Conservation (phyloP, 139 green algal species). For the Micractinium sp. region DNA sequence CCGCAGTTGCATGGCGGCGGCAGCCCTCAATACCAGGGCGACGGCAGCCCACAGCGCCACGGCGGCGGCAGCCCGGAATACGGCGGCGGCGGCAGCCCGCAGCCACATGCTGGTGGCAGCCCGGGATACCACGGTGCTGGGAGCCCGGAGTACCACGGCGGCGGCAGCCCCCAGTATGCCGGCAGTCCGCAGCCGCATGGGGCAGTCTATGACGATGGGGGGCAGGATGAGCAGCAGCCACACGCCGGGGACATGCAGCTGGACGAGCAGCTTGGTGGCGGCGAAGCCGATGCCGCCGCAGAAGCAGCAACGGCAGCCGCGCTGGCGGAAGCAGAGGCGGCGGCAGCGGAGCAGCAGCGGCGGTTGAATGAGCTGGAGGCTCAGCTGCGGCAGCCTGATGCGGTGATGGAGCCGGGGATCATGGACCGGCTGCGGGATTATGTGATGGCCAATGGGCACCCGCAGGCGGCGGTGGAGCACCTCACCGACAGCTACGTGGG, state of each 20-base stretch:
- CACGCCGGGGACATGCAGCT: not conserved
- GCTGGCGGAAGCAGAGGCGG: not conserved
- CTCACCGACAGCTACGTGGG: constrained; percentile 74
- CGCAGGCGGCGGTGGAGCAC: constrained; percentile 63
- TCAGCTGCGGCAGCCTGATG: constrained; percentile 67
- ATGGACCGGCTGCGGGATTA: constrained; percentile 65
- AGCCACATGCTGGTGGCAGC: not conserved
- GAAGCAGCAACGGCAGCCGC: not conserved
- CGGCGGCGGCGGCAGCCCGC: not conserved
- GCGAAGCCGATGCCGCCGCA: not conserved
- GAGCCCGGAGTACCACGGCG: not conserved
- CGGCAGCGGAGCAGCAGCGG: not conserved
- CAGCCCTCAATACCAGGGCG: not conserved
- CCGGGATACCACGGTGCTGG: not conserved
- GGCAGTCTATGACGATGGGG: too few relatives aligned
- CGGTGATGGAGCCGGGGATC: constrained; percentile 73
- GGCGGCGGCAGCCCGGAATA: not conserved
- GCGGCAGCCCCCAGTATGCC: not conserved
- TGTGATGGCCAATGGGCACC: constrained; percentile 60
- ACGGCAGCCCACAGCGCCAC: not conserved
- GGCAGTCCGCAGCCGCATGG: too few relatives aligned
- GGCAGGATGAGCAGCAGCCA: too few relatives aligned
- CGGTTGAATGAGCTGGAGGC: constrained; percentile 61
- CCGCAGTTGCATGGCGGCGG: not conserved
- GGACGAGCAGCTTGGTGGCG: not conserved